Percentiles rank a stretch among this genome's conserved stretches.
These are phyloP conservation scores for Calonectria multiphialidica DNA, from an alignment of 2,329 filamentous ascomycete genomes.

Conservation along the genomic window DNA sequence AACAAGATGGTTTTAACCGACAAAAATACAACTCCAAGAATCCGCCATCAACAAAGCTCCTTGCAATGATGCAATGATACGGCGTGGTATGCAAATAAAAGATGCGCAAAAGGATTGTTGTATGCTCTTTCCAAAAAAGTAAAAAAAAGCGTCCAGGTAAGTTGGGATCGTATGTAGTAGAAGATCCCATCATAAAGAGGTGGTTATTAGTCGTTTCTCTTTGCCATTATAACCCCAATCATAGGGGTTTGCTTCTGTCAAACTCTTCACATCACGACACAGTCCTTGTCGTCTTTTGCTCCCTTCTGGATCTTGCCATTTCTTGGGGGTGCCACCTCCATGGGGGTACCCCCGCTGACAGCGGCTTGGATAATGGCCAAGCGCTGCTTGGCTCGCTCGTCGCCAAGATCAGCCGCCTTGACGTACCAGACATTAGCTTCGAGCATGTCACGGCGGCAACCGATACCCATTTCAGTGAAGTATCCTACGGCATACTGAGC, in stretches of 20 bases:
- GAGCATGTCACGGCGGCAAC: constrained; percentile 91
- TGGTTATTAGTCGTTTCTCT: constrained; percentile 38
- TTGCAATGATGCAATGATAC: constrained; percentile 28
- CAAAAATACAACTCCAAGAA: constrained; percentile 32
- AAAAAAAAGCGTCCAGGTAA: constrained; percentile 15
- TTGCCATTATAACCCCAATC: constrained; percentile 23
- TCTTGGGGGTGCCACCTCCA: constrained; percentile 67
- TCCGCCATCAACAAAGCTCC: constrained; percentile 23
- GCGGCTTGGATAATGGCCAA: constrained; percentile 89
- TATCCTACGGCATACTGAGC: constrained; percentile 97
- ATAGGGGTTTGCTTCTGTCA: constrained; percentile 11
- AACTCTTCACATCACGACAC: constrained; percentile 64
- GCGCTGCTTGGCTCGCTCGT: constrained; percentile 89
- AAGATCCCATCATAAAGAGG: constrained; percentile 21
- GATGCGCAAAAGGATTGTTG: constrained; percentile 24
- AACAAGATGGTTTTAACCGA: constrained; percentile 15
- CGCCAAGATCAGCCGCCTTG: constrained; percentile 90
- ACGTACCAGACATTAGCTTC: constrained; percentile 99
- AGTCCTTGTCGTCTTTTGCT: constrained; percentile 66
- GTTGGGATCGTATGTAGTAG: constrained; percentile 12
- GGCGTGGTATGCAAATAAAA: constrained; percentile 32
- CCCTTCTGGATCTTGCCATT: constrained; percentile 65
- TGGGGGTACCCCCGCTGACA: constrained; percentile 70
- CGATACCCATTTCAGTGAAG: constrained; percentile 99
- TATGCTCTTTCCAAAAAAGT: constrained; percentile 9